Evolutionary conservation across 1,284 basidiomycete genomes (phyloP).

Genomic region (Mycosarcoma maydis): DNA sequence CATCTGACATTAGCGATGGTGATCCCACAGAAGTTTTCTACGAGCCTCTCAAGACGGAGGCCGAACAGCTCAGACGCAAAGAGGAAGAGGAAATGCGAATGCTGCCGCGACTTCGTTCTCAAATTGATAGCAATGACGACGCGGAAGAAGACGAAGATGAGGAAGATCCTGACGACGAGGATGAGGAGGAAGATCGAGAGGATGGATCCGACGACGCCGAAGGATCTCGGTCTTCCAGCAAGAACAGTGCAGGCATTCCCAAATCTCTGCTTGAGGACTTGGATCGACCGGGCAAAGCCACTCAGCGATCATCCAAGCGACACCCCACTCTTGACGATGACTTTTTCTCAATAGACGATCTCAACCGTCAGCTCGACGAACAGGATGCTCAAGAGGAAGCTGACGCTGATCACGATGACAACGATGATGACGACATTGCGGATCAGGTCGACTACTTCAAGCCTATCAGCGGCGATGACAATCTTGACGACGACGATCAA

Average conservation of each 20-base stretch:
- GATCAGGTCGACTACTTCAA: conserved; percentile 67
- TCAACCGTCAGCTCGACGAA: conserved; percentile 86
- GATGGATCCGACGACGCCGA: conserved; percentile 69
- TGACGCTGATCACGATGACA: conserved; percentile 70
- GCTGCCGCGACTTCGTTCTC: conserved; percentile 39
- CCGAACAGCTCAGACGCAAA: conserved; percentile 56
- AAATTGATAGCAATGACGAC: conserved; percentile 25
- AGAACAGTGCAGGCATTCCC: conserved; percentile 70
- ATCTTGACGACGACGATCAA: conserved; percentile 31
- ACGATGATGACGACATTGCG: conserved; percentile 71
- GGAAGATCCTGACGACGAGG: conserved; percentile 32
- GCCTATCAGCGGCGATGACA: conserved; percentile 38
- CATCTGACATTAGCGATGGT: conserved; percentile 61
- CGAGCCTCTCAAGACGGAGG: conserved; percentile 62
- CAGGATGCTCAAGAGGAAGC: conserved; percentile 75
- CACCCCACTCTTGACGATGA: conserved; percentile 84
- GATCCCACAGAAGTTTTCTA: conserved; percentile 54
- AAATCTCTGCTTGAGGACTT: conserved; percentile 66
- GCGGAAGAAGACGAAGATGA: conserved; percentile 20
- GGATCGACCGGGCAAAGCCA: conserved; percentile 42
- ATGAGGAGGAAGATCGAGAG: conserved; percentile 25
- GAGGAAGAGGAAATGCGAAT: conserved; percentile 53
- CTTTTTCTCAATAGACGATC: conserved; percentile 89
- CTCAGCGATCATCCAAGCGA: conserved; percentile 29
- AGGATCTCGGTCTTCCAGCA: conserved; percentile 70